These are phyloP conservation scores for Phytophthora fragariae DNA, from an alignment of 352 stramenopile genomes.

Conservation along the genomic window DNA sequence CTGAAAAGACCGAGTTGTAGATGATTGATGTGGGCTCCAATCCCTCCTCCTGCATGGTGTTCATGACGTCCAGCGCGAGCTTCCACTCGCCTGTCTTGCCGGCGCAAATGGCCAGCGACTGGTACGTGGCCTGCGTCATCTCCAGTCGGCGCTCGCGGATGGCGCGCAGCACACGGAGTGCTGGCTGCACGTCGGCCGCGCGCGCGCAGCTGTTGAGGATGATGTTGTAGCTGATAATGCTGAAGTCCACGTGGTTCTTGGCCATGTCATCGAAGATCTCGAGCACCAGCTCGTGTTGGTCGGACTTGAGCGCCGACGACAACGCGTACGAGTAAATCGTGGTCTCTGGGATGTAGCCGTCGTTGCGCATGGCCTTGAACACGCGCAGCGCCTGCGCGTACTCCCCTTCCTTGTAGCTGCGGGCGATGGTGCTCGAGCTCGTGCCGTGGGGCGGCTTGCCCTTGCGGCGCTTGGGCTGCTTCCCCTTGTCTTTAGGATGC, in stretches of 20 bases:
- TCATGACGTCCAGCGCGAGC: slow-evolving; percentile 69
- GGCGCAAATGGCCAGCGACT: slow-evolving; percentile 82
- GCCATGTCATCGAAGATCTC: slow-evolving; percentile 92
- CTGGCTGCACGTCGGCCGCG: slow-evolving; percentile 73
- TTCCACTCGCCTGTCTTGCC: slow-evolving; percentile 81
- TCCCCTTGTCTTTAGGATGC: too few species aligned
- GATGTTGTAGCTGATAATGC: slow-evolving; percentile 87
- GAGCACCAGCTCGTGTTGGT: slow-evolving; percentile 84
- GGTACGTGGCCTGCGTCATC: slow-evolving; percentile 83
- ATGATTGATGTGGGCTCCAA: slow-evolving; percentile 73
- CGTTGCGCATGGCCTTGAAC: slow-evolving; percentile 89
- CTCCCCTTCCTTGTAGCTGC: slow-evolving; percentile 71
- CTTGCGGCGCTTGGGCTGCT: too few species aligned
- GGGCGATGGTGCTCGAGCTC: too few species aligned
- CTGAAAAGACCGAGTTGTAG: slow-evolving; percentile 84
- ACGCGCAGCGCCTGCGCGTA: slow-evolving; percentile 79
- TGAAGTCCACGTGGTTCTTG: slow-evolving; percentile 69
- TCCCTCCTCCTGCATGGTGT: slow-evolving; percentile 53
- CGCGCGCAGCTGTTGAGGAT: slow-evolving; percentile 87
- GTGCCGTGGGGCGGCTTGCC: too few species aligned
- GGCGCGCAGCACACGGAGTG: slow-evolving; percentile 68
- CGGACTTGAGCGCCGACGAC: slow-evolving; percentile 79
- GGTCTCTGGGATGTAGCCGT: slow-evolving; percentile 83
- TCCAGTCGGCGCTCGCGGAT: slow-evolving; percentile 64
- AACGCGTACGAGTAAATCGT: slow-evolving; percentile 84